Conservation (phyloP, 1,139 yeast species). For the Saccharomyces hybrid region DNA sequence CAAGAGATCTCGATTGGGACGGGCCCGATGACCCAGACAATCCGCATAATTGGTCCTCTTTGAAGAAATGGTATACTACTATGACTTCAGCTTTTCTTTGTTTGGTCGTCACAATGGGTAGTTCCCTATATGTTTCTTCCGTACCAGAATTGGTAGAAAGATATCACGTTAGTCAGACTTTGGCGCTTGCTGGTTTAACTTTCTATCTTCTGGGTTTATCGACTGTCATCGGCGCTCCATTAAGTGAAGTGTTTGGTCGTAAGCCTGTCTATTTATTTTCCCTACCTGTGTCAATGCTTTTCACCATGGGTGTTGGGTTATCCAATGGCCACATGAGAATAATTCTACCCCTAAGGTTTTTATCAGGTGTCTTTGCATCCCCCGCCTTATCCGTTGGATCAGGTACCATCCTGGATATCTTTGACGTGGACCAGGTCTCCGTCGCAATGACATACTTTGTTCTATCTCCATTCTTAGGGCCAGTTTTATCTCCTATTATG, state of each 20-base stretch:
- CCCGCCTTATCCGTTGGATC: slow-evolving; percentile 86
- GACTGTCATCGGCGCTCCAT: slow-evolving; percentile 69
- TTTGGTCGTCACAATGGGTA: slow-evolving; percentile 62
- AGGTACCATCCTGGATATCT: slow-evolving; percentile 73
- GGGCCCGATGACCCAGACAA: slow-evolving; percentile 49
- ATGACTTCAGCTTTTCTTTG: slow-evolving; percentile 56
- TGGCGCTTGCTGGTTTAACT: slow-evolving; percentile 59
- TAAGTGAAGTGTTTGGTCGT: slow-evolving; percentile 69
- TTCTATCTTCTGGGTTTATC: slow-evolving; percentile 66
- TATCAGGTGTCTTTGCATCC: slow-evolving; percentile 72
- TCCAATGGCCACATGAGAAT: slow-evolving; percentile 46
- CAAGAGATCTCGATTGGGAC: slow-evolving; percentile 52
- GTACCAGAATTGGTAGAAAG: slow-evolving; percentile 42
- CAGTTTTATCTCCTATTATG: slow-evolving; percentile 73
- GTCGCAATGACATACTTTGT: slow-evolving; percentile 65
- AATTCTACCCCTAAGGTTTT: slow-evolving; percentile 62
- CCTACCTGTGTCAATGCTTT: slow-evolving; percentile 61
- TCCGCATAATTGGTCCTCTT: slow-evolving; percentile 57
- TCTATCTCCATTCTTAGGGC: slow-evolving; percentile 69
- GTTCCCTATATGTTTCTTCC: slow-evolving; percentile 60
- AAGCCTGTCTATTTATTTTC: slow-evolving; percentile 51
- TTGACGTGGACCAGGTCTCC: slow-evolving; percentile 58
- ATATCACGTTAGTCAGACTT: slow-evolving; percentile 48
- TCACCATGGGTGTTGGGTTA: slow-evolving; percentile 69
- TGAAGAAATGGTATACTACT: slow-evolving; percentile 58